These are phyloP conservation scores for Chlorella sp. DNA, from an alignment of 139 green algal genomes.

Conservation along the genomic window DNA sequence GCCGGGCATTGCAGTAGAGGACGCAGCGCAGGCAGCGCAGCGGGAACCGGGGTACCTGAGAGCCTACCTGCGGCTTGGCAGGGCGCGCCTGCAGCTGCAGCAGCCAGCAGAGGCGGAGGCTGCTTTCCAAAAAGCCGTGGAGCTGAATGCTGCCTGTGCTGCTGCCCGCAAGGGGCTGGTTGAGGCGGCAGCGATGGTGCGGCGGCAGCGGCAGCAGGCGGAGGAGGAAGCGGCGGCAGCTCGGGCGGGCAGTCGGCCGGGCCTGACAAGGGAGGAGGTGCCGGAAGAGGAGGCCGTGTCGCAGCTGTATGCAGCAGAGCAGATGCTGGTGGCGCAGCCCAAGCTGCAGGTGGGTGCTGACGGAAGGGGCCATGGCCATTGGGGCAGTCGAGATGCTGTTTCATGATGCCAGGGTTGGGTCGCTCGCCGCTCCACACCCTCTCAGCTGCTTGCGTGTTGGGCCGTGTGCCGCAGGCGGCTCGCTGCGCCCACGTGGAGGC, in stretches of 20 bases:
- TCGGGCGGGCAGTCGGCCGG: constrained; percentile 19
- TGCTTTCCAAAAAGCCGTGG: constrained; percentile 20
- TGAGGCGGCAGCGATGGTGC: constrained; percentile 1
- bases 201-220: background rate
- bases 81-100: constrained; percentile 33
- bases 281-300: constrained; percentile 34
- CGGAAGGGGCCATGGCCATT: no score
- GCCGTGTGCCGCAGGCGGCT: constrained; percentile 10
- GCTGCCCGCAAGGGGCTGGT: constrained; percentile 16
- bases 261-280: constrained; percentile 23
- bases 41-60: constrained; percentile 34
- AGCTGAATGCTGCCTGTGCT: constrained; percentile 5
- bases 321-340: constrained; percentile 39
- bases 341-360: background rate
- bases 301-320: constrained; percentile 40
- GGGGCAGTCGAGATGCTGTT: background rate
- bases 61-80: constrained; percentile 27
- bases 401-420: background rate
- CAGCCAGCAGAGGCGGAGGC: constrained; percentile 14
- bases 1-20: constrained; percentile 46
- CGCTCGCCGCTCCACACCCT: background rate
- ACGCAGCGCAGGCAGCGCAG: constrained; percentile 39
- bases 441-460: no score
- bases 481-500: constrained; percentile 43
- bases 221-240: constrained; percentile 22